Evolutionary conservation across 2,329 filamentous ascomycete genomes (phyloP).

Genomic region (Pseudomassariella vexata): DNA sequence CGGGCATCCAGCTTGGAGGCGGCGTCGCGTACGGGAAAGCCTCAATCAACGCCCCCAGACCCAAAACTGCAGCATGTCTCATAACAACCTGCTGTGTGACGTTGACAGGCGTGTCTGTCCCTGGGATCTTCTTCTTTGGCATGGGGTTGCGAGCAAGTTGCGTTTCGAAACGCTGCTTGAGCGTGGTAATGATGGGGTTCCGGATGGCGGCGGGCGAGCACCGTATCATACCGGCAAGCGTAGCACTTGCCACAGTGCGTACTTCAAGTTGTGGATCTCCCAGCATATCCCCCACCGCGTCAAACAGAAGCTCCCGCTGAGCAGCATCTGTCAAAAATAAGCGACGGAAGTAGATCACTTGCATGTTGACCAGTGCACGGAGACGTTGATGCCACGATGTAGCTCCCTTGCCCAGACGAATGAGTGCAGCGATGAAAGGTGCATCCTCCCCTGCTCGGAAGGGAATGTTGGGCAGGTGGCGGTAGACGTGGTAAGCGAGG

Average conservation of each 20-base stretch:
- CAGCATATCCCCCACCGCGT: constrained; percentile 93
- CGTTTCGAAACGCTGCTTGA: constrained; percentile 74
- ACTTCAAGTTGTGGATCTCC: constrained; percentile 90
- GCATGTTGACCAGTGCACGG: constrained; percentile 94
- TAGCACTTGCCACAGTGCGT: constrained; percentile 84
- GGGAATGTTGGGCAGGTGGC: constrained; percentile 91
- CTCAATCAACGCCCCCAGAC: constrained; percentile 83
- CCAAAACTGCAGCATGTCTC: constrained; percentile 85
- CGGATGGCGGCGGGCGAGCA: constrained; percentile 83
- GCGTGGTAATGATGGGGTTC: constrained; percentile 65
- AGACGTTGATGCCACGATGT: constrained; percentile 93
- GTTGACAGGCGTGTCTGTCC: constrained; percentile 65
- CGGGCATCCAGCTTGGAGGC: constrained; percentile 89
- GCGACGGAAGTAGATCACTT: constrained; percentile 95
- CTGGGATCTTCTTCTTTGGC: constrained; percentile 62
- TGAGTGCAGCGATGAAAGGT: constrained; percentile 77
- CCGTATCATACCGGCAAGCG: constrained; percentile 93
- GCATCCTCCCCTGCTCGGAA: constrained; percentile 82
- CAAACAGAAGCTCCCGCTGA: constrained; percentile 77
- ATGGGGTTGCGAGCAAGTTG: constrained; percentile 80
- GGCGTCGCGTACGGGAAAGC: constrained; percentile 95
- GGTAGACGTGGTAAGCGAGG: constrained; percentile 93
- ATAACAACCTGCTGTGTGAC: constrained; percentile 72
- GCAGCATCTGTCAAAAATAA: constrained; percentile 75
- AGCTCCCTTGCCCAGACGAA: constrained; percentile 79